These are phyloP conservation scores for Cladosporium sp. DNA, from an alignment of 2,329 filamentous ascomycete species.

Conservation along the genomic window DNA sequence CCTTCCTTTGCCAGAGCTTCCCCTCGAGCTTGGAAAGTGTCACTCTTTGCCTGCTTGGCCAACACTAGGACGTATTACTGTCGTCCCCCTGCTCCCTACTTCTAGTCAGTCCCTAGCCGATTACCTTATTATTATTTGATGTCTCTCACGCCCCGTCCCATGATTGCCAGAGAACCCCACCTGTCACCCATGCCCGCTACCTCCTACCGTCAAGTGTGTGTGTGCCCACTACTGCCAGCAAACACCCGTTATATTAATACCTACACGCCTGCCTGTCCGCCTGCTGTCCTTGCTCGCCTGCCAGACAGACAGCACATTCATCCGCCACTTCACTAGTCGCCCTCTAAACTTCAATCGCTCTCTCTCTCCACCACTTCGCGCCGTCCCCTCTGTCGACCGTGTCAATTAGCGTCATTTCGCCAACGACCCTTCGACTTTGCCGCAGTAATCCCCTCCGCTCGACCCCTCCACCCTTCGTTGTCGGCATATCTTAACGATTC, in stretches of 20 bases:
- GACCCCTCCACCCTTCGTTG: neutral
- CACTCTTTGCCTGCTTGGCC: too few species aligned
- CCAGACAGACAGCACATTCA: neutral
- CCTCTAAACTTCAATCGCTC: neutral
- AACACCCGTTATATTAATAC: neutral
- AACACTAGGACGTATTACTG: too few species aligned
- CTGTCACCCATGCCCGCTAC: neutral
- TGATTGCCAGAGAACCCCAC: neutral
- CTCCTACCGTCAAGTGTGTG: too few species aligned
- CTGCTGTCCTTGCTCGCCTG: neutral
- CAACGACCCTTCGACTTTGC: neutral
- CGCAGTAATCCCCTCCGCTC: conserved; percentile 5
- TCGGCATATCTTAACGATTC: conserved; percentile 6
- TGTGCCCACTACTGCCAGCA: too few species aligned
- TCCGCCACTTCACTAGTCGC: neutral
- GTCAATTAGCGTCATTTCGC: neutral
- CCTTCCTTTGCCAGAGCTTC: too few species aligned
- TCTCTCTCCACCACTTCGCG: neutral
- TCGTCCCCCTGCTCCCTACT: too few species aligned
- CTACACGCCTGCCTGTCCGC: neutral
- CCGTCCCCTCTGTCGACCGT: neutral
- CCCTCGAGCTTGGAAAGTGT: too few species aligned
- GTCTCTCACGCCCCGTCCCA: too few species aligned
- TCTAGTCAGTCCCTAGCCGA: too few species aligned
- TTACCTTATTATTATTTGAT: too few species aligned